phyloP scores from a whole-genome alignment of 2,329 filamentous ascomycete genomes.

The Colletotrichum sp. region DNA sequence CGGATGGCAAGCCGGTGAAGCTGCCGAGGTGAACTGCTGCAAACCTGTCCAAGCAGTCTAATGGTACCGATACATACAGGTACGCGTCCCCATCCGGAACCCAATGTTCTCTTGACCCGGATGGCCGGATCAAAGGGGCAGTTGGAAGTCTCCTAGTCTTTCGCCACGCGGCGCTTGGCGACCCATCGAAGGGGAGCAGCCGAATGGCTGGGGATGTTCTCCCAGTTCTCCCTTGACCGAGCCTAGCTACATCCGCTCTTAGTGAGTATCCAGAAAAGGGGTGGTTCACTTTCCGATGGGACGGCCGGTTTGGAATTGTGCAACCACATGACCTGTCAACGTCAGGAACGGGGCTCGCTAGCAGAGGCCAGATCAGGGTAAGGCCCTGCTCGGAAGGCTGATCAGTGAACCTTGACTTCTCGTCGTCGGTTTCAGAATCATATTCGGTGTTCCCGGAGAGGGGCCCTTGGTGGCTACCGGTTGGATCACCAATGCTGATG shows the following conservation, averaged over 20 bases:
- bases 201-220: slow-evolving; percentile 22
- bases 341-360: slow-evolving; percentile 18
- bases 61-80: slow-evolving; percentile 4
- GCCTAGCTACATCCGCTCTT: slow-evolving; percentile 5
- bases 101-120: slow-evolving; percentile 20
- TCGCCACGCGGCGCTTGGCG: slow-evolving; percentile 18
- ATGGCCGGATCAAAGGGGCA: slow-evolving; percentile 21
- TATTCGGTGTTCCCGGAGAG: slow-evolving; percentile 20
- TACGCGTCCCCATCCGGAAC: not conserved
- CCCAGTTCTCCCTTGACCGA: slow-evolving; percentile 5
- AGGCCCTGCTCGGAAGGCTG: slow-evolving; percentile 14
- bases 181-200: slow-evolving; percentile 22
- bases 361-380: not conserved
- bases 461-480: not conserved
- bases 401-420: slow-evolving; percentile 16
- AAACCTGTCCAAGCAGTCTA: slow-evolving; percentile 5
- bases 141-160: slow-evolving; percentile 17
- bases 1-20: not conserved
- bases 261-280: slow-evolving; percentile 13
- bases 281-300: slow-evolving; percentile 20
- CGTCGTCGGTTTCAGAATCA: slow-evolving; percentile 20
- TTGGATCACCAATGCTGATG: not conserved
- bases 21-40: not conserved
- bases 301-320: slow-evolving; percentile 15
- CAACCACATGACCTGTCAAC: slow-evolving; percentile 21